A percentile compares a stretch with the other conserved stretches of the same genome.
Evolutionary conservation across 208 protist genomes (phyloP).

Genomic region (Perkinsela sp.): DNA sequence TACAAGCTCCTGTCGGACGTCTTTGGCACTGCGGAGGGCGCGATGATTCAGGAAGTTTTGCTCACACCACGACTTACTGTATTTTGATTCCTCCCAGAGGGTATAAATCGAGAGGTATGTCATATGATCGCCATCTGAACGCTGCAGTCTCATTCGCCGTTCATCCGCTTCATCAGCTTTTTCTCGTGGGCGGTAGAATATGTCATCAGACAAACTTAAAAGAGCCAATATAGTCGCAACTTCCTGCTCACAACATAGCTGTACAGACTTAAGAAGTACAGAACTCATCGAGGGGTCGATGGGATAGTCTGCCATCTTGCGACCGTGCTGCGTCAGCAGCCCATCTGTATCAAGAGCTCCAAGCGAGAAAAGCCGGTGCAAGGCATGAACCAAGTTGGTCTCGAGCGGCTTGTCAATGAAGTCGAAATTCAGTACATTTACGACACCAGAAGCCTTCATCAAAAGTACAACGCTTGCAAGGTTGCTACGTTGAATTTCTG

Average conservation of each 20-base stretch:
- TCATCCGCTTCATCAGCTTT: conserved; percentile 31
- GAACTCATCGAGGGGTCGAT: conserved; percentile 86
- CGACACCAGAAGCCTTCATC: conserved; percentile 91
- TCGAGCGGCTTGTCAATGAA: conserved; percentile 87
- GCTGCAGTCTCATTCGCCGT: conserved; percentile 26
- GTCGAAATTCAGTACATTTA: conserved; percentile 81
- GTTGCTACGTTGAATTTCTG: conserved; percentile 94
- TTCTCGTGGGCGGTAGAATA: conserved; percentile 37
- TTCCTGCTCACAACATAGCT: conserved; percentile 72
- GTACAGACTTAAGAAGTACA: conserved; percentile 73
- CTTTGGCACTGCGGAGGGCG: conserved; percentile 48
- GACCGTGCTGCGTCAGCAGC: conserved; percentile 52
- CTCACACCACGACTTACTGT: conserved; percentile 45
- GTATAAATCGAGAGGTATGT: conserved; percentile 47
- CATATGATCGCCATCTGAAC: conserved; percentile 48
- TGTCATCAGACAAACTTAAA: conserved; percentile 45
- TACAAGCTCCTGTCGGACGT: conserved; percentile 36
- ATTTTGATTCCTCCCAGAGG: conserved; percentile 20
- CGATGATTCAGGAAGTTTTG: conserved; percentile 30
- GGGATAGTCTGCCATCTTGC: conserved; percentile 85
- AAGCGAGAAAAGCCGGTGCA: conserved; percentile 72
- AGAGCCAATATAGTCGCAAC: conserved; percentile 78
- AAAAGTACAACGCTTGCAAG: conserved; percentile 84
- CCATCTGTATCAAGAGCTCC: conserved; percentile 64
- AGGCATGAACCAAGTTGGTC: conserved; percentile 63